Conservation (phyloP, 805 yeast genomes). For the Kuraishia capsulata region DNA sequence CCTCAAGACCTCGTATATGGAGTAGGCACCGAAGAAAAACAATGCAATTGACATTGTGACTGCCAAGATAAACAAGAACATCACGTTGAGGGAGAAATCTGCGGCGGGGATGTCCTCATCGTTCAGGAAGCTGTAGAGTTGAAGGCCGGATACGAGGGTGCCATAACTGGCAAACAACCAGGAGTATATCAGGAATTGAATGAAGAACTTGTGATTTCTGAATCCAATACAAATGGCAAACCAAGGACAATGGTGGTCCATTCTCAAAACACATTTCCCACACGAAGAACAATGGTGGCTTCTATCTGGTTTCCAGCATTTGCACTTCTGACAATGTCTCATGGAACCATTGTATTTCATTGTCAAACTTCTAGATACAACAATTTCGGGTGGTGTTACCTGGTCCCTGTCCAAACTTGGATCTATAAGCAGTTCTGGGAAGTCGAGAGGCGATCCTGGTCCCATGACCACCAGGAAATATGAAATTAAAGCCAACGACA, state of each 20-base stretch:
- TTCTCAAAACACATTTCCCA: constrained; percentile 33
- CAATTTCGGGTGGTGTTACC: constrained; percentile 32
- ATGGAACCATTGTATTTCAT: constrained; percentile 52
- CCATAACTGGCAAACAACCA: constrained; percentile 36
- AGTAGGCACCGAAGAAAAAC: constrained; percentile 44
- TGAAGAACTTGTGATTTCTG: constrained; percentile 67
- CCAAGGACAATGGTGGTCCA: constrained; percentile 82
- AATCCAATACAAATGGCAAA: constrained; percentile 83
- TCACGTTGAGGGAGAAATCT: constrained; percentile 45
- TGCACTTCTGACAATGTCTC: constrained; percentile 46
- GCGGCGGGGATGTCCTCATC: constrained; percentile 28
- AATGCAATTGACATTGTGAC: constrained; percentile 48
- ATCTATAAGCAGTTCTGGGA: constrained; percentile 26
- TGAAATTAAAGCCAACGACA: constrained; percentile 31
- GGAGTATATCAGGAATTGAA: constrained; percentile 59
- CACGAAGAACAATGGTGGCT: constrained; percentile 50
- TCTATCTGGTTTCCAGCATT: constrained; percentile 52
- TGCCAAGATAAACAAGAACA: constrained; percentile 50
- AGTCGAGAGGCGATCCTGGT: constrained; percentile 61
- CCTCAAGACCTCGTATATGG: constrained; percentile 44
- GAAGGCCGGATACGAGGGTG: constrained; percentile 26
- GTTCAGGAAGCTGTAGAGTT: constrained; percentile 39
- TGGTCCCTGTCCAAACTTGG: not conserved
- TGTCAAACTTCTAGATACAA: constrained; percentile 30
- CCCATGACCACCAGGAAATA: constrained; percentile 50